Conservation (phyloP, 768 basidiomycete genomes). For the Boletus sp. region DNA sequence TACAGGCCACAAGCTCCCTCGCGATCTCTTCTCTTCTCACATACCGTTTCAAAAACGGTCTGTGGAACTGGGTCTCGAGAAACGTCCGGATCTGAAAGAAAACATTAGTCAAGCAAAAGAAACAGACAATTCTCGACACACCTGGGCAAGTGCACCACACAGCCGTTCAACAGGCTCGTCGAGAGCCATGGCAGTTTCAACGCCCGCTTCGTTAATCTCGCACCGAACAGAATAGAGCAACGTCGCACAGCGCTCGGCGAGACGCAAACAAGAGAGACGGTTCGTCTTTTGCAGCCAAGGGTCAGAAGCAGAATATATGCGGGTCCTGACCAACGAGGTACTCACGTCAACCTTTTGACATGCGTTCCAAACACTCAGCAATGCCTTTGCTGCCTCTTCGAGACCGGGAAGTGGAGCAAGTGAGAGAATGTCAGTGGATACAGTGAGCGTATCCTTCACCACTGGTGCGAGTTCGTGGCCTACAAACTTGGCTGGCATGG, state of each 20-base stretch:
- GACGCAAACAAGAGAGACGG: conserved; percentile 61
- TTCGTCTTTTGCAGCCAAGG: conserved; percentile 48
- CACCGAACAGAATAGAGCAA: conserved; percentile 61
- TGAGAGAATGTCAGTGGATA: conserved; percentile 38
- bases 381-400: conserved; percentile 45
- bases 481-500: conserved; percentile 28
- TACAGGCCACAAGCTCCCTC: conserved; percentile 50
- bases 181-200: conserved; percentile 48
- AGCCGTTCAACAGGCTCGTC: conserved; percentile 41
- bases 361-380: conserved; percentile 66
- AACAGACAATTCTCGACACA: conserved; percentile 26
- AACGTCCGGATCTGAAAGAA: conserved; percentile 46
- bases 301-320: background rate
- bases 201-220: conserved; percentile 61
- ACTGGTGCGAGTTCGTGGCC: conserved; percentile 35
- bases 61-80: conserved; percentile 55
- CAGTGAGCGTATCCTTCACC: conserved; percentile 36
- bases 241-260: conserved; percentile 72
- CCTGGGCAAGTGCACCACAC: conserved; percentile 41
- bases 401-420: conserved; percentile 59
- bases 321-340: background rate
- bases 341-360: conserved; percentile 61
- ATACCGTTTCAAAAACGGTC: conserved; percentile 78
- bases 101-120: background rate
- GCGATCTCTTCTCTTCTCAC: conserved; percentile 70